Percentiles rank a stretch among this genome's conserved stretches.
phyloP scores from a whole-genome alignment of 2,329 filamentous ascomycete species.

The Ascochyta clinopodiicola region DNA sequence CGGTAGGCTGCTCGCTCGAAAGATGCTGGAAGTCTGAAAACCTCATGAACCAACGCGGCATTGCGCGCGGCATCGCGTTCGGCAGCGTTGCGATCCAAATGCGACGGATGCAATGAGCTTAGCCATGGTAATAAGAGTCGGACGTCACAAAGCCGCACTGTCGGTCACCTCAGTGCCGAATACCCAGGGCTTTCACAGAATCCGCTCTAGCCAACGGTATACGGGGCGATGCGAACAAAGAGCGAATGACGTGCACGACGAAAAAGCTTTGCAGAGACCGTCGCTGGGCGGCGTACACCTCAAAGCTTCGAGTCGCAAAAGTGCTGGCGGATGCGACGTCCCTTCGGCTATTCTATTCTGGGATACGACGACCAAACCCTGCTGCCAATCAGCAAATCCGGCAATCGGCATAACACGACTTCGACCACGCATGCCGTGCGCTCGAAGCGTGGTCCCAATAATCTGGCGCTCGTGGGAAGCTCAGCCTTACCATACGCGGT shows the following conservation, averaged over 20 bases:
- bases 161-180: neutral
- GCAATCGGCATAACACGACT: constrained; percentile 8
- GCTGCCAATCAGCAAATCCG: constrained; percentile 18
- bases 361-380: constrained; percentile 16
- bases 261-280: constrained; percentile 13
- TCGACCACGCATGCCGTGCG: constrained; percentile 1
- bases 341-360: constrained; percentile 19
- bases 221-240: neutral
- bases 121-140: neutral
- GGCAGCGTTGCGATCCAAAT: neutral
- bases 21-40: too few relatives aligned
- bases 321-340: constrained; percentile 13
- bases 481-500: constrained; percentile 17
- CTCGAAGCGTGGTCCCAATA: constrained; percentile 8
- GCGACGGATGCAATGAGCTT: neutral
- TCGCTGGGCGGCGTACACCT: constrained; percentile 3
- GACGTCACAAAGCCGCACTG: constrained; percentile 1
- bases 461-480: constrained; percentile 9
- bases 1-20: neutral
- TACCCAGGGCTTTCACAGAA: neutral
- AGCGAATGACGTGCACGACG: neutral
- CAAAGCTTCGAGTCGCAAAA: constrained; percentile 12
- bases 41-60: neutral
- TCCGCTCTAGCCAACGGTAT: neutral
- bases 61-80: neutral